Evolutionary conservation across 1,284 basidiomycete genomes (phyloP).

Genomic region (Ceratobasidium sp.): DNA sequence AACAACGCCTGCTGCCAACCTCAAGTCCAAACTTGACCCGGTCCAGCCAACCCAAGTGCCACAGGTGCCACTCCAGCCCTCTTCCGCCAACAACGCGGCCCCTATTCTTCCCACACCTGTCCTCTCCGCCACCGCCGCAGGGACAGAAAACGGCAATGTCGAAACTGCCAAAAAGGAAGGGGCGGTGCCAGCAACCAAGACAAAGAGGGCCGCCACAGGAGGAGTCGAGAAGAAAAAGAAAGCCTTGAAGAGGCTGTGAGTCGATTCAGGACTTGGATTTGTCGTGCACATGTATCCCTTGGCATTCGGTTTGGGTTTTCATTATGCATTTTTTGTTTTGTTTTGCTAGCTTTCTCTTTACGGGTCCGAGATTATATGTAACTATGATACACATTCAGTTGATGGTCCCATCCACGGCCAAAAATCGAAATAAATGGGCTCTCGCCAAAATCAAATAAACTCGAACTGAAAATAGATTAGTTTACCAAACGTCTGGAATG

Average conservation of each 20-base stretch:
- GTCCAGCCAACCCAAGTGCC: slow-evolving; percentile 30
- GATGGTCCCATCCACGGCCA: not conserved
- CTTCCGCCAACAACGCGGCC: slow-evolving; percentile 56
- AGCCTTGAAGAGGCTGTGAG: slow-evolving; percentile 74
- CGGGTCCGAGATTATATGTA: slow-evolving; percentile 1
- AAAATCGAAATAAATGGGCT: no score
- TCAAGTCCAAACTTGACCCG: slow-evolving; percentile 26
- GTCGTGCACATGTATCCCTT: not conserved
- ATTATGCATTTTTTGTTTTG: slow-evolving; percentile 36
- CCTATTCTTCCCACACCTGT: slow-evolving; percentile 62
- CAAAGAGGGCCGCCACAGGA: slow-evolving; percentile 47
- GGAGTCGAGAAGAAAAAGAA: slow-evolving; percentile 77
- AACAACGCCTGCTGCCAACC: not conserved
- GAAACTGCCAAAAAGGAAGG: slow-evolving; percentile 62
- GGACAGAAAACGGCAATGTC: slow-evolving; percentile 49
- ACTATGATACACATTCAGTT: slow-evolving; percentile 3
- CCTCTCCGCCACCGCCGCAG: slow-evolving; percentile 66
- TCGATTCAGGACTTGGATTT: not conserved
- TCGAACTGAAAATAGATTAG: not conserved
- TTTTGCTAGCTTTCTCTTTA: slow-evolving; percentile 24
- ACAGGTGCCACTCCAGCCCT: slow-evolving; percentile 51
- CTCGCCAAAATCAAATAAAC: not conserved
- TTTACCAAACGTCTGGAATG: not conserved
- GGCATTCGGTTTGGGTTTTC: not conserved
- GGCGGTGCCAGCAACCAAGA: slow-evolving; percentile 53